Conservation (phyloP, 2,329 filamentous ascomycete species). For the Juglanconis oblonga region DNA sequence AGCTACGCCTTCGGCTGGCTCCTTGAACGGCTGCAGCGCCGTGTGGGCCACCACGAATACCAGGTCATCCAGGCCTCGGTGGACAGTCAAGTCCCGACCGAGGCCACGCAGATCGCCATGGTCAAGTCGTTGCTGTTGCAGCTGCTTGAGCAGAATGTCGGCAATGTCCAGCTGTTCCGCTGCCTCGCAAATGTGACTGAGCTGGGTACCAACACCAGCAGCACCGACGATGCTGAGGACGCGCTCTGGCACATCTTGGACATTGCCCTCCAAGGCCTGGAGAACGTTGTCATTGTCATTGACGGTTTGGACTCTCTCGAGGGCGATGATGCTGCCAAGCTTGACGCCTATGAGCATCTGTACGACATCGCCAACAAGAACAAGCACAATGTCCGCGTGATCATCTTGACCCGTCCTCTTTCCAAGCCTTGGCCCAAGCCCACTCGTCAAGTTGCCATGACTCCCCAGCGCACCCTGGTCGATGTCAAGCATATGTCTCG, state of each 20-base stretch:
- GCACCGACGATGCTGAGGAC: slow-evolving; percentile 28
- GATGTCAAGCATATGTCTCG: slow-evolving; percentile 18
- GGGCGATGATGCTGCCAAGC: slow-evolving; percentile 18
- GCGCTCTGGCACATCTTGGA: slow-evolving; percentile 19
- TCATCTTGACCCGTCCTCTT: slow-evolving; percentile 18
- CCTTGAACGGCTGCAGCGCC: slow-evolving; percentile 17
- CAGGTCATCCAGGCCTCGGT: slow-evolving; percentile 19
- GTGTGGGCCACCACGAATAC: slow-evolving; percentile 16
- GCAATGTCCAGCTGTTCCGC: slow-evolving; percentile 18
- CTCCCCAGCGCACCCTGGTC: slow-evolving; percentile 12
- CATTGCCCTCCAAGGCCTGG: slow-evolving; percentile 17
- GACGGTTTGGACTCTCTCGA: slow-evolving; percentile 18
- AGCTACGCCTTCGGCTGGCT: slow-evolving; percentile 18
- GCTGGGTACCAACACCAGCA: slow-evolving; percentile 21
- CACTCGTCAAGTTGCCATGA: slow-evolving; percentile 17
- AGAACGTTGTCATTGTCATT: slow-evolving; percentile 18
- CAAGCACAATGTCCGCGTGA: slow-evolving; percentile 18
- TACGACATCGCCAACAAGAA: slow-evolving; percentile 19
- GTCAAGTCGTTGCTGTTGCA: slow-evolving; percentile 18
- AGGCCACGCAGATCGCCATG: slow-evolving; percentile 18
- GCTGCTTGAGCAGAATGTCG: slow-evolving; percentile 19
- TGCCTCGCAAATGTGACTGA: slow-evolving; percentile 19
- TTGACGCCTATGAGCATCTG: slow-evolving; percentile 18
- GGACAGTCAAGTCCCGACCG: slow-evolving; percentile 18
- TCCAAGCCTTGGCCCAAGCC: slow-evolving; percentile 19